phyloP scores from a whole-genome alignment of 148 eudicot genomes.

The Salicornia ramosissima region DNA sequence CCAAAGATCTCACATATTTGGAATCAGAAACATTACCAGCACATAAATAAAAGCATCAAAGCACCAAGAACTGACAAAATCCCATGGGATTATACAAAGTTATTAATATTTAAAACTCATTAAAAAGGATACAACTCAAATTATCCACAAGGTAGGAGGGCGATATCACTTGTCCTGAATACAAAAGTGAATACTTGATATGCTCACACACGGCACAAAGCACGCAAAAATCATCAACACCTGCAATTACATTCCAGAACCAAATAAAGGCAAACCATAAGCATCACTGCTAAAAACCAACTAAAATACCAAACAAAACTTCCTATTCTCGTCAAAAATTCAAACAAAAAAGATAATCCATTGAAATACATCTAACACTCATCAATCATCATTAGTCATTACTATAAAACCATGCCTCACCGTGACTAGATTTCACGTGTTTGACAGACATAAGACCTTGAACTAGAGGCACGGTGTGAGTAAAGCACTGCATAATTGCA shows the following conservation, averaged over 20 bases:
- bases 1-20: neutral
- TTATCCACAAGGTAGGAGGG: constrained; percentile 60
- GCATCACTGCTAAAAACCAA: neutral
- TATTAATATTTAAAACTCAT: neutral
- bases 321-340: neutral
- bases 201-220: constrained; percentile 56
- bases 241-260: constrained; percentile 34
- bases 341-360: neutral
- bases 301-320: neutral
- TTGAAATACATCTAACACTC: too few species aligned
- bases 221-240: constrained; percentile 47
- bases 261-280: neutral
- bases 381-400: too few species aligned
- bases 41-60: neutral
- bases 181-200: constrained; percentile 37
- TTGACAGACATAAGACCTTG: constrained; percentile 41
- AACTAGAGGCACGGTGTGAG: constrained; percentile 74
- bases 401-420: constrained; percentile 28
- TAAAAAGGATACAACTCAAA: constrained; percentile 64
- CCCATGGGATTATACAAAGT: neutral
- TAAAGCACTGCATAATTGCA: constrained; percentile 73
- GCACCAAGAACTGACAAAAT: neutral
- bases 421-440: constrained; percentile 40
- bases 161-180: constrained; percentile 28
- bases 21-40: neutral